Evolutionary conservation across 345 rosid genomes (phyloP).

Genomic region (Nasturtium officinale): DNA sequence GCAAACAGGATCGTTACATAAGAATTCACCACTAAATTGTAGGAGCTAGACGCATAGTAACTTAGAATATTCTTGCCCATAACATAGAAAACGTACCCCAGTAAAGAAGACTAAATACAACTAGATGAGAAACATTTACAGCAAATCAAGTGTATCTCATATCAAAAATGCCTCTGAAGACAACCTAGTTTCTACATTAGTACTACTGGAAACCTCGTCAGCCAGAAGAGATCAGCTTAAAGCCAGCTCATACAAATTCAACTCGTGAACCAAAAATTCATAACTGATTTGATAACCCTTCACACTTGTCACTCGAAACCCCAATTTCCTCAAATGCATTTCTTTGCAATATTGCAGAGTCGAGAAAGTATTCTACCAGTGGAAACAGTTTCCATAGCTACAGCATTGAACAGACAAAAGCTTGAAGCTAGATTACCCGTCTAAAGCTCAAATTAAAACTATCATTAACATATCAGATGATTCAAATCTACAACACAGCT

Average conservation of each 20-base stretch:
- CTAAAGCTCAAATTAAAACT: constrained; percentile 4
- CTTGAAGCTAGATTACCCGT: constrained; percentile 16
- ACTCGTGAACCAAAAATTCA: not conserved
- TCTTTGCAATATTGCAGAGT: not conserved
- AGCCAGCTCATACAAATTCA: constrained; percentile 17
- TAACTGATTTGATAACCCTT: constrained; percentile 9
- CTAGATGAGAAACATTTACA: not conserved
- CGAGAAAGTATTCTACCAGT: constrained; percentile 10
- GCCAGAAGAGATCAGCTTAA: not conserved
- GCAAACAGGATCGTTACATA: constrained; percentile 22
- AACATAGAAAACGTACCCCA: not conserved
- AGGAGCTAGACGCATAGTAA: not conserved
- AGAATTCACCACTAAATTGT: constrained; percentile 13
- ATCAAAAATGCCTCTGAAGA: constrained; percentile 1
- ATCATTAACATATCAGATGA: not conserved
- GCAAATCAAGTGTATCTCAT: constrained; percentile 3
- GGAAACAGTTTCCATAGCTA: constrained; percentile 14
- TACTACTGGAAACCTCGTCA: not conserved
- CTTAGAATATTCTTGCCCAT: constrained; percentile 1
- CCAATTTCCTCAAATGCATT: not conserved
- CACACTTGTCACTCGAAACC: not conserved
- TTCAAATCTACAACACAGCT: not conserved
- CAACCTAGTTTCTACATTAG: not conserved
- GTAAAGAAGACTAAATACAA: not conserved
- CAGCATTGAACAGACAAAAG: constrained; percentile 16